Evolutionary conservation across 306 rosid genomes (phyloP), one percentile per base, ranked within the genome.

Genomic region (Quercus aquifolioides): DNA sequence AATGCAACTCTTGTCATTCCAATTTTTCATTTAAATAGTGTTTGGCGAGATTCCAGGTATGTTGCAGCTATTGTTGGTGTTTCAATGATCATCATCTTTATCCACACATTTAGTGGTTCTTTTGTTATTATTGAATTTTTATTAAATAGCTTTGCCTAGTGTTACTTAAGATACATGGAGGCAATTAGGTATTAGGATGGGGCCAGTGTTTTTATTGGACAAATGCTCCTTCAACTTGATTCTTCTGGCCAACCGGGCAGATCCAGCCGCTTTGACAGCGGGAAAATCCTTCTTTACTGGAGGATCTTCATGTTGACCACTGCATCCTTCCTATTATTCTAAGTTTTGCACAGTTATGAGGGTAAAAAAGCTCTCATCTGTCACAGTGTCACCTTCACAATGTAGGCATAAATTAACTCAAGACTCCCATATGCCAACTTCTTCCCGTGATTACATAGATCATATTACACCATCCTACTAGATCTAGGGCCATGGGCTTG

Each of bases 1-100:
- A 94, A 94, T 84, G 97, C 99, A 70, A 90, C 97, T 75, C 97
- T 94, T 71, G 76, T 94, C 73, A 91, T 94, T 86, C 99, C 99
- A 78, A 92, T 91, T 77, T 94, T 94, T 82, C 99, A 94, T 88
- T 89, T 94, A 68, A 94, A 94, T 79, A 94, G 99, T 76, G 99
- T 94, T 57, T 94, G 99, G 99, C 88, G 91, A 83, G 99, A 94
- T 85, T 91, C 94, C 26, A 94, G 97, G 99, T 94, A 82, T 28
- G 54, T 74, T 80, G 25, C 23, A 26, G 21, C 57, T 80, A 43
- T 21, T 57, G 15, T 71, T 30, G 15, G 6, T 46, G 15, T 17
- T 72, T 75, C 33, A 41, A 52, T 73, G 26, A 65, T 31, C 25
- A 31, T 65, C 23, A 33, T 68, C 72, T 13, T 28, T 20, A 23